Percentiles rank a stretch among this genome's conserved stretches.
Evolutionary conservation across 2,329 filamentous ascomycete species (phyloP).

Genomic region (Ophiocordyceps camponoti-leonardi): DNA sequence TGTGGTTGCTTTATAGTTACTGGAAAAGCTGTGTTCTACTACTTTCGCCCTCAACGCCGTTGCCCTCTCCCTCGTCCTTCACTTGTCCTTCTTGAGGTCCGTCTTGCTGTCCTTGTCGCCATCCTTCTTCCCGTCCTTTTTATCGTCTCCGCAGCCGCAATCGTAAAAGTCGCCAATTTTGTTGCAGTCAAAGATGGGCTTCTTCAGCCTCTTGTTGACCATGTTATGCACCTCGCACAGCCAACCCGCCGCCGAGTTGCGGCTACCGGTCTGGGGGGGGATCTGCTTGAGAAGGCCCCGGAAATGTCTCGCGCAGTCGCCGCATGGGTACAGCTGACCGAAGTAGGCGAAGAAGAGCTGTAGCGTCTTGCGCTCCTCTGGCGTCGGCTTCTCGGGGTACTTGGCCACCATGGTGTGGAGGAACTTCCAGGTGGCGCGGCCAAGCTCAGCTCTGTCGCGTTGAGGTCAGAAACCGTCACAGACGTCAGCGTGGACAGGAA

Average conservation of each 20-base stretch:
- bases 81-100: conserved; percentile 2
- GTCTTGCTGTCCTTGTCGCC: conserved; percentile 19
- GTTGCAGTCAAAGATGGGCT: conserved; percentile 45
- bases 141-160: conserved; percentile 50
- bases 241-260: conserved; percentile 49
- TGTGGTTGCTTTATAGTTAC: no score
- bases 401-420: conserved; percentile 55
- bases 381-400: conserved; percentile 47
- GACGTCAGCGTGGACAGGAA: not conserved
- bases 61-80: not conserved
- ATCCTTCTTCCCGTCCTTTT: conserved; percentile 18
- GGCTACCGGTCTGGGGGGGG: conserved; percentile 46
- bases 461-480: not conserved
- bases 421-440: conserved; percentile 52
- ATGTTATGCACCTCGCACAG: conserved; percentile 51
- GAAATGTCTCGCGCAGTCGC: conserved; percentile 53
- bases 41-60: no score
- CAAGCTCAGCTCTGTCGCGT: conserved; percentile 38
- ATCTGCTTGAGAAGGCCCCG: conserved; percentile 42
- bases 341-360: conserved; percentile 50
- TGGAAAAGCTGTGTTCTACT: no score
- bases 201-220: conserved; percentile 46
- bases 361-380: conserved; percentile 44
- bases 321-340: conserved; percentile 51
- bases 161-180: conserved; percentile 57